phyloP scores from a whole-genome alignment of 495 filamentous ascomycete genomes.

The Xylaria cubensis region DNA sequence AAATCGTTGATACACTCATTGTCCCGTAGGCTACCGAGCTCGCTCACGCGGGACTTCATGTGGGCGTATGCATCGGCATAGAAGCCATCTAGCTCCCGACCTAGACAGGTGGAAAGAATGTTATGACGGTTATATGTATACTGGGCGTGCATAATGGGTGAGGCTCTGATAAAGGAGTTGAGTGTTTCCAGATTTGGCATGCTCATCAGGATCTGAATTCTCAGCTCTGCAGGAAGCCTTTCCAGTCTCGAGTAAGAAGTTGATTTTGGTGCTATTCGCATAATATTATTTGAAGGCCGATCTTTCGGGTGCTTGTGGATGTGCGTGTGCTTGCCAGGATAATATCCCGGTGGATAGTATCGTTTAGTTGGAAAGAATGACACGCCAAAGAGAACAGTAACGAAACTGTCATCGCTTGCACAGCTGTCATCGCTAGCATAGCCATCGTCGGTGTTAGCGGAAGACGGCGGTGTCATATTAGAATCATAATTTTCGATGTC shows the following conservation, averaged over 20 bases:
- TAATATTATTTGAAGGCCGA: neutral
- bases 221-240: conserved; percentile 27
- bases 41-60: neutral
- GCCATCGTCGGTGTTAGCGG: neutral
- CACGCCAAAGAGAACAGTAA: neutral
- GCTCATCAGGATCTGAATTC: conserved; percentile 26
- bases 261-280: neutral
- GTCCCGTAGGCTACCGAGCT: neutral
- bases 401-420: conserved; percentile 3
- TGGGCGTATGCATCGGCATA: conserved; percentile 6
- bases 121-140: conserved; percentile 33
- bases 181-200: conserved; percentile 29
- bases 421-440: neutral
- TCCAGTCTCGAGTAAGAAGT: neutral
- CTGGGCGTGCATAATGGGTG: conserved; percentile 41
- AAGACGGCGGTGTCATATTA: neutral
- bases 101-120: neutral
- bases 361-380: neutral
- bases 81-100: neutral
- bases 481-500: neutral
- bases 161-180: conserved; percentile 34
- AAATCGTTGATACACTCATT: neutral
- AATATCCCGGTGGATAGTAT: neutral
- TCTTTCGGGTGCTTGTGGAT: neutral
- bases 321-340: no score